These are phyloP conservation scores for Rhodotorula toruloides DNA, from an alignment of 768 basidiomycete species.

Conservation along the genomic window DNA sequence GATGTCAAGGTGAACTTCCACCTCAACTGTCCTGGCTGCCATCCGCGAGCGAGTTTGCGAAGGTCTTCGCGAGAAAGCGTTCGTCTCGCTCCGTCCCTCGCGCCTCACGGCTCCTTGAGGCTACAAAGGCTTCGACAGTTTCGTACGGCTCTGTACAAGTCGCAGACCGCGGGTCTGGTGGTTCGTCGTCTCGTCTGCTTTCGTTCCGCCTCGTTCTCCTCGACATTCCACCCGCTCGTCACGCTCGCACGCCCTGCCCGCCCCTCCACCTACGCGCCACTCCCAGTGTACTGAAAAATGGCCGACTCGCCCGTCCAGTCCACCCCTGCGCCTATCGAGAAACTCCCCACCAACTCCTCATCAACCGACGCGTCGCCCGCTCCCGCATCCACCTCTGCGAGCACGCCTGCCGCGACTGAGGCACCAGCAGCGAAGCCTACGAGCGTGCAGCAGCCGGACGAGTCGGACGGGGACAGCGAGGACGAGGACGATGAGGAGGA, in stretches of 20 bases:
- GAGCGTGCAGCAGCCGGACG: slow-evolving; percentile 16
- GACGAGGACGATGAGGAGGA: slow-evolving; percentile 33
- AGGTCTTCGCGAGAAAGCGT: too few species aligned
- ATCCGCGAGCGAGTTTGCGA: slow-evolving; percentile 7
- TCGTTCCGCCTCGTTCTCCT: neutral
- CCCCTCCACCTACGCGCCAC: too few species aligned
- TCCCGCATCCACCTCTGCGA: neutral
- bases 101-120: too few species aligned
- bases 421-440: neutral
- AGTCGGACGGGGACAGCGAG: slow-evolving; percentile 9
- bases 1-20: too few species aligned
- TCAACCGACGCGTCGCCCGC: neutral
- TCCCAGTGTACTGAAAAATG: too few species aligned
- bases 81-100: too few species aligned
- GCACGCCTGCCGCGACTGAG: neutral
- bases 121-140: too few species aligned
- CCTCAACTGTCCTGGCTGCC: too few species aligned
- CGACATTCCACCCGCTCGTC: neutral
- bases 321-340: neutral
- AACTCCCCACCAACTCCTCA: neutral
- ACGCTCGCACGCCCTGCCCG: neutral
- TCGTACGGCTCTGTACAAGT: too few species aligned
- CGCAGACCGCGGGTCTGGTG: neutral
- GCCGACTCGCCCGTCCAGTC: slow-evolving; percentile 5
- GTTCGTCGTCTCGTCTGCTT: too few species aligned